These are phyloP conservation scores for Xylaria sp. DNA, from an alignment of 2,329 filamentous ascomycete genomes.

Conservation along the genomic window DNA sequence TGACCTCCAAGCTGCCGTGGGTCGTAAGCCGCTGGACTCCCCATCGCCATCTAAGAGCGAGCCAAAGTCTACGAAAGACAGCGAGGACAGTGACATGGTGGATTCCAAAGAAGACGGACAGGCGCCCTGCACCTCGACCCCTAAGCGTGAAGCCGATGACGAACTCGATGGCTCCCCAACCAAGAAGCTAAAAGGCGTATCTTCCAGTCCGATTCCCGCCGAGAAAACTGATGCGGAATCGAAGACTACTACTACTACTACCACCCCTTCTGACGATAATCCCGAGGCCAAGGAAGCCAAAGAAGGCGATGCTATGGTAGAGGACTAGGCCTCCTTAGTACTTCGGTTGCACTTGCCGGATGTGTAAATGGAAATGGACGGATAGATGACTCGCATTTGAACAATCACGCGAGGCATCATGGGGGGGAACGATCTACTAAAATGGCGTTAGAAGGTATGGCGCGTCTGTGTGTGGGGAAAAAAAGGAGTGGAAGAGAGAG, in stretches of 20 bases:
- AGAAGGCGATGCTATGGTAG: slow-evolving; percentile 15
- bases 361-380: too few species aligned
- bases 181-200: slow-evolving; percentile 48
- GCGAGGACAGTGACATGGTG: slow-evolving; percentile 31
- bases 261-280: not conserved
- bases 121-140: slow-evolving; percentile 33
- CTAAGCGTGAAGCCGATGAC: slow-evolving; percentile 53
- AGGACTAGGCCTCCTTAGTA: slow-evolving; percentile 7
- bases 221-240: not conserved
- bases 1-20: slow-evolving; percentile 57
- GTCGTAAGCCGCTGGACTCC: slow-evolving; percentile 39
- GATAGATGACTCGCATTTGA: not conserved
- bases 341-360: not conserved
- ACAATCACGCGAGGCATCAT: not conserved
- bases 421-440: too few species aligned
- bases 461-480: too few species aligned
- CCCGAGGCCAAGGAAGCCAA: slow-evolving; percentile 5
- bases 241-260: not conserved
- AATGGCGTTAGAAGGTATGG: too few species aligned
- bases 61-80: slow-evolving; percentile 4
- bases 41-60: slow-evolving; percentile 22
- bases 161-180: slow-evolving; percentile 37
- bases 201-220: slow-evolving; percentile 14
- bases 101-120: slow-evolving; percentile 26
- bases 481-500: too few species aligned